A percentile compares a stretch with the other conserved stretches of the same genome.
These are phyloP conservation scores for Botrytis cinerea DNA, from an alignment of 2,329 filamentous ascomycete genomes.

Conservation along the genomic window DNA sequence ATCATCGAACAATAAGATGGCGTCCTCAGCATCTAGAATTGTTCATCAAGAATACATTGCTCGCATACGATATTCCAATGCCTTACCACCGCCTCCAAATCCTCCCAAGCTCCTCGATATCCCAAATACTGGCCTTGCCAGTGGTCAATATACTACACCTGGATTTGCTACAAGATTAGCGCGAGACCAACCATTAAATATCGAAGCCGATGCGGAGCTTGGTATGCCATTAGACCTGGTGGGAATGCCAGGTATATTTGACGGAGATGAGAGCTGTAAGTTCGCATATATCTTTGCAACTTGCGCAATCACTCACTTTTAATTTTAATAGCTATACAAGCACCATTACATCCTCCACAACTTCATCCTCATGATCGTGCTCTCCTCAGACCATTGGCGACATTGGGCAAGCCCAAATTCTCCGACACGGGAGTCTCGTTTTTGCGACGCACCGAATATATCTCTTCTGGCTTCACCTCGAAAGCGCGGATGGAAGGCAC, in stretches of 20 bases:
- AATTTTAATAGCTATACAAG: conserved; percentile 69
- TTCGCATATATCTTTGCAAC: conserved; percentile 32
- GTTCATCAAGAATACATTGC: conserved; percentile 96
- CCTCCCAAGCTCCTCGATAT: conserved; percentile 97
- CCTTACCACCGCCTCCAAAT: conserved; percentile 88
- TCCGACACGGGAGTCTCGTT: conserved; percentile 83
- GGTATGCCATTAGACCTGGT: conserved; percentile 97
- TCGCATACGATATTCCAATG: conserved; percentile 92
- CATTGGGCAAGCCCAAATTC: conserved; percentile 80
- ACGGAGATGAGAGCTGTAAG: conserved; percentile 91
- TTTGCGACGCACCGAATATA: conserved; percentile 94
- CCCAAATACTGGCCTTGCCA: conserved; percentile 85
- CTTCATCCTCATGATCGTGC: conserved; percentile 82
- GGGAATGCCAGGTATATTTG: conserved; percentile 90
- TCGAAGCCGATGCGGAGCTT: conserved; percentile 95
- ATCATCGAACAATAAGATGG: conserved; percentile 30
- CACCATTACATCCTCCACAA: conserved; percentile 67
- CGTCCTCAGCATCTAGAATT: conserved; percentile 44
- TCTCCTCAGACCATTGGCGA: conserved; percentile 79
- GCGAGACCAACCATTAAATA: conserved; percentile 89
- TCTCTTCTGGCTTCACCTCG: conserved; percentile 59
- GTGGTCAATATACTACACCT: conserved; percentile 85
- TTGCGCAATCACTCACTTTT: conserved; percentile 33
- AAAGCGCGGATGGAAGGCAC: conserved; percentile 54
- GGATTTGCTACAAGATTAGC: conserved; percentile 87